phyloP scores from a whole-genome alignment of 2,329 filamentous ascomycete species.

The Fusarium marasasianum region DNA sequence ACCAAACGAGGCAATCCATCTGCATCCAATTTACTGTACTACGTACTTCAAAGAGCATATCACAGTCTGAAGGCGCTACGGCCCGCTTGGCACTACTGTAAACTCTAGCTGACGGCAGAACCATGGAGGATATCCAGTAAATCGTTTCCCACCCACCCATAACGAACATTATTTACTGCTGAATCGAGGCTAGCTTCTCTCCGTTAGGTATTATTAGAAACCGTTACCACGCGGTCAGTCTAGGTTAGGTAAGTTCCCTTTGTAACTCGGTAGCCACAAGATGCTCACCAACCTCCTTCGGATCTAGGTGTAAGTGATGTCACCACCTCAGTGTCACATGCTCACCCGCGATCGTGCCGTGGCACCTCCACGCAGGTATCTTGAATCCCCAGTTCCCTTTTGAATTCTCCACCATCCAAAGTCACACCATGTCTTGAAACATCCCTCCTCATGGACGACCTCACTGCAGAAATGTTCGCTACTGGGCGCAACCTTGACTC shows the following conservation, averaged over 20 bases:
- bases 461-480: slow-evolving; percentile 49
- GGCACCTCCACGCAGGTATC: slow-evolving; percentile 23
- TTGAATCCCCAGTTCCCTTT: slow-evolving; percentile 1
- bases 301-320: slow-evolving; percentile 33
- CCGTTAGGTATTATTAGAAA: neutral
- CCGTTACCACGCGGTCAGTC: neutral
- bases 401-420: slow-evolving; percentile 12
- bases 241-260: neutral
- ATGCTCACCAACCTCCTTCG: neutral
- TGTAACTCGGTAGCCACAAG: neutral
- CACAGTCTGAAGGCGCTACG: slow-evolving; percentile 15
- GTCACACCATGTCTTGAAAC: slow-evolving; percentile 35
- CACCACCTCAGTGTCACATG: slow-evolving; percentile 37
- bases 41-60: neutral
- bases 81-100: slow-evolving; percentile 31
- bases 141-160: neutral
- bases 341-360: slow-evolving; percentile 20
- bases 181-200: slow-evolving; percentile 2
- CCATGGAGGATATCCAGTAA: slow-evolving; percentile 5
- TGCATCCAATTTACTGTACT: neutral
- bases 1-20: slow-evolving; percentile 4
- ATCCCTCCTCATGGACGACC: slow-evolving; percentile 51
- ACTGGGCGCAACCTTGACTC: slow-evolving; percentile 39
- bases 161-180: neutral
- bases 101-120: slow-evolving; percentile 12